Conservation (phyloP, 306 rosid genomes). For the Albizia julibrissin region DNA sequence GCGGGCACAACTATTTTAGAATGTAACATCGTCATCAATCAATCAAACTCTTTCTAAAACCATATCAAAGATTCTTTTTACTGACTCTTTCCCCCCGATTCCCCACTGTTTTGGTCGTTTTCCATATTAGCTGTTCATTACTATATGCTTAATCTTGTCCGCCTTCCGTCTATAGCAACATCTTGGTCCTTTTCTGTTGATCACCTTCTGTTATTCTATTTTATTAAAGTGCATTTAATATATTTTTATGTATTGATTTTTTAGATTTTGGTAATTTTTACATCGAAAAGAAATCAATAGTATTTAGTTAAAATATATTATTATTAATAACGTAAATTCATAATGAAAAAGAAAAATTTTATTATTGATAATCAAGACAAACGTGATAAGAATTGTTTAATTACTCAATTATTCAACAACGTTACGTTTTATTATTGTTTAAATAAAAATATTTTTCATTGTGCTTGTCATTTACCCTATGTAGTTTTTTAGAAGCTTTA, state of each 20-base stretch:
- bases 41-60: not conserved
- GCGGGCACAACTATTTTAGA: conserved; percentile 40
- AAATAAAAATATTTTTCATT: no score
- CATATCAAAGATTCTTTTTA: not conserved
- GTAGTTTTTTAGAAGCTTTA: not conserved
- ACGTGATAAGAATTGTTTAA: no score
- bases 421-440: no score
- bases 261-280: not conserved
- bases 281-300: no score
- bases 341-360: no score
- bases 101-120: not conserved
- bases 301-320: no score
- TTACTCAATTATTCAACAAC: no score
- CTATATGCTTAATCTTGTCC: not conserved
- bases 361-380: no score
- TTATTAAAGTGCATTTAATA: no score
- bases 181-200: not conserved
- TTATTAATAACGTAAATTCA: no score
- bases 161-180: not conserved
- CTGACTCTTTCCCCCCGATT: not conserved
- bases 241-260: not conserved
- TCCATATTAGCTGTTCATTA: not conserved
- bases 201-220: not conserved
- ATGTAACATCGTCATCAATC: not conserved
- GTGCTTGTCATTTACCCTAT: no score